A percentile compares a stretch with the other conserved stretches of the same genome.
Evolutionary conservation across 2,329 filamentous ascomycete genomes (phyloP).

Genomic region (Claviceps sp.): DNA sequence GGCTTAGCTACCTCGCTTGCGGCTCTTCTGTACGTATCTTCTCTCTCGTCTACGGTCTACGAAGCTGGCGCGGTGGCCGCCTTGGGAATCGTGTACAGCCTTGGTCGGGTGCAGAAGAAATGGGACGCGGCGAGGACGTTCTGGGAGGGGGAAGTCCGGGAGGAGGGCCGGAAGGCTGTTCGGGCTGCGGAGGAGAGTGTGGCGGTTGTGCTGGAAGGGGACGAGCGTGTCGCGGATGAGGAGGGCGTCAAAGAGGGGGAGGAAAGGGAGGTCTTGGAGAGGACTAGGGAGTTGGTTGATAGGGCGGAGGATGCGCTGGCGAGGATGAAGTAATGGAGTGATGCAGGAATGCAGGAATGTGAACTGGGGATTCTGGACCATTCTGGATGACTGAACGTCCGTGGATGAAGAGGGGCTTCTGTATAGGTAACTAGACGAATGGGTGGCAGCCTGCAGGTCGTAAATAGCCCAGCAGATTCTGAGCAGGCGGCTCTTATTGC

Average conservation of each 20-base stretch:
- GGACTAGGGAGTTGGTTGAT: constrained; percentile 30
- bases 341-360: too few species aligned
- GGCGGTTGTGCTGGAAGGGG: constrained; percentile 28
- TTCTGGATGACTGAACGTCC: too few species aligned
- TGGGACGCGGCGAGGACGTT: constrained; percentile 48
- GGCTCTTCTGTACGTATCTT: constrained; percentile 42
- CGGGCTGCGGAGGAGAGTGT: constrained; percentile 41
- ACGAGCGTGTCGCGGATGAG: constrained; percentile 4
- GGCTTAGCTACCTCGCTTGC: constrained; percentile 44
- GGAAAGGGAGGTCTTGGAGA: constrained; percentile 19
- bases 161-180: constrained; percentile 51
- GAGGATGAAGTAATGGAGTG: constrained; percentile 27
- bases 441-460: too few species aligned
- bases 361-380: too few species aligned
- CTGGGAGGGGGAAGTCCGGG: constrained; percentile 54
- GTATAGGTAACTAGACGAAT: too few species aligned
- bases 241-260: constrained; percentile 10
- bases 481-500: too few species aligned
- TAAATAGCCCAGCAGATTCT: too few species aligned
- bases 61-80: constrained; percentile 50
- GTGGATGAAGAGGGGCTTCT: too few species aligned
- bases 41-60: constrained; percentile 38
- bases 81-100: constrained; percentile 45
- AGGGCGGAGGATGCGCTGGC: constrained; percentile 35
- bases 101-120: constrained; percentile 45